Evolutionary conservation across 225 moss, liverwort and hornwort genomes (phyloP).

Genomic region (Pleurozium schreberi): DNA sequence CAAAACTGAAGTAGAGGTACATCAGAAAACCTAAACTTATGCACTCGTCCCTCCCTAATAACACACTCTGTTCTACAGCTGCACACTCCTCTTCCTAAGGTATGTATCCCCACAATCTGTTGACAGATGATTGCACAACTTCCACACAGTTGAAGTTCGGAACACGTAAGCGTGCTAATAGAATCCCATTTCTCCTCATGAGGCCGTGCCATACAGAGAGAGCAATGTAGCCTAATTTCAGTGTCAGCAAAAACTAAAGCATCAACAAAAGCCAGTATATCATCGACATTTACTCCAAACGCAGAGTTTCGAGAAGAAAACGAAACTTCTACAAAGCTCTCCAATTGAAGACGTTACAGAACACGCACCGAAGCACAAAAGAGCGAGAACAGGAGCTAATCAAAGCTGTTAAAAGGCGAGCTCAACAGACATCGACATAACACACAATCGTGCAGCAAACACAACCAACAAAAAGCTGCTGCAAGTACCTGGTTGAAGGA

Average conservation of each 20-base stretch:
- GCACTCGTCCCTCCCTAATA: neutral
- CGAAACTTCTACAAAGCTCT: neutral
- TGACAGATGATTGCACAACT: neutral
- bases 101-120: neutral
- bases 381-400: neutral
- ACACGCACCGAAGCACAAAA: neutral
- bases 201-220: neutral
- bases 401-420: neutral
- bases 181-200: neutral
- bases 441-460: neutral
- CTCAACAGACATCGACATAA: neutral
- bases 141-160: neutral
- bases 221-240: neutral
- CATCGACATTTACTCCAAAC: neutral
- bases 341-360: neutral
- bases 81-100: neutral
- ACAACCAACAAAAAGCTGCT: neutral
- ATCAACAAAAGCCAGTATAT: neutral
- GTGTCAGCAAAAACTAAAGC: neutral
- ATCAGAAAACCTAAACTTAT: neutral
- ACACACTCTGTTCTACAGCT: neutral
- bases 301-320: neutral
- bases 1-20: neutral
- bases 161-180: too few species aligned
- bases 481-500: conserved; percentile 35